These are phyloP conservation scores for Fusarium pseudoanthophilum DNA, from an alignment of 2,329 filamentous ascomycete genomes.

Conservation along the genomic window DNA sequence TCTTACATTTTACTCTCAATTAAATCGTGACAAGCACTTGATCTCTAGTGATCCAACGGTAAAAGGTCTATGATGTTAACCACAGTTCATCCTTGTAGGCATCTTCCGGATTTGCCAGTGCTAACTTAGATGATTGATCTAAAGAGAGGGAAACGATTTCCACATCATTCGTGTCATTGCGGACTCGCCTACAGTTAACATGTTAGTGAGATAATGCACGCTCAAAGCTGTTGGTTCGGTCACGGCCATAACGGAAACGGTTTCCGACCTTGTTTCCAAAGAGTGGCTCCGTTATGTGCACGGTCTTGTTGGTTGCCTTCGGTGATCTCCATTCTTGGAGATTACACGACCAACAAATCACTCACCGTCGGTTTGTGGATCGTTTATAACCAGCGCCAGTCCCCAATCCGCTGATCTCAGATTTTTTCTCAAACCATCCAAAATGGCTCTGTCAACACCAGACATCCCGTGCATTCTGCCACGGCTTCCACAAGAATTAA, in stretches of 20 bases:
- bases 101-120: not conserved
- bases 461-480: not conserved
- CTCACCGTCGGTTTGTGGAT: not conserved
- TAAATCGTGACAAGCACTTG: fast-evolving
- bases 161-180: fast-evolving
- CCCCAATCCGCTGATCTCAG: not conserved
- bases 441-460: not conserved
- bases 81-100: fast-evolving
- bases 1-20: fast-evolving
- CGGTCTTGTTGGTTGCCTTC: not conserved
- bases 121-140: too few species aligned
- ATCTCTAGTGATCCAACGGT: not conserved
- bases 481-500: not conserved
- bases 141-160: not conserved
- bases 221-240: not conserved
- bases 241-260: fast-evolving
- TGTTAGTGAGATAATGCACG: fast-evolving
- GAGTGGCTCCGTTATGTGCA: not conserved
- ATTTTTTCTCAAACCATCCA: not conserved
- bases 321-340: not conserved
- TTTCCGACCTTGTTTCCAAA: not conserved
- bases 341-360: not conserved
- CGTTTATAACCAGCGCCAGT: not conserved
- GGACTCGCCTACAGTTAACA: fast-evolving
- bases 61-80: not conserved